Base-by-base conservation (phyloP, 352 stramenopile genomes). In the Globisporangium echinulatum region DNA sequence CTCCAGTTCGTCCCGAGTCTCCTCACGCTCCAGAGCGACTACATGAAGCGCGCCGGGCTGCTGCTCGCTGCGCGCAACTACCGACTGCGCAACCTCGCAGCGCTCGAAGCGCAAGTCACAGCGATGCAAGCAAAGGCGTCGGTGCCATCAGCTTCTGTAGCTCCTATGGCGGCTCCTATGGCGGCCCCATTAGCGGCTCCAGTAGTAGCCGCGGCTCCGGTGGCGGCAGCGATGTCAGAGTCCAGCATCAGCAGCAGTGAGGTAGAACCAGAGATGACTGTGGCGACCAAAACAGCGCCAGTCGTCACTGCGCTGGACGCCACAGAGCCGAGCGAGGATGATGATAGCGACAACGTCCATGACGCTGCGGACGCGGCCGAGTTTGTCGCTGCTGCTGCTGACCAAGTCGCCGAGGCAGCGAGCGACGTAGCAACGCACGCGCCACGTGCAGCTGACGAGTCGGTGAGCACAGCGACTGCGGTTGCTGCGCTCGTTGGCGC, bases 1-100 rank as follows among this genome's bases (percentile, higher is more conserved):
- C 68, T 93, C 17, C 68, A 84, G 56, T 59, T 93, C 14, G 68
- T 90, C 4, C 83, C 83, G 15, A 86, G 81, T 62, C 69, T 93
- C 58, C 38, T 86, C 7, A 77, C 64, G 17, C 71, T 91, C 58
- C 83, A 93, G 52, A 74, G 71, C 5, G 80, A 89, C 46, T 68
- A 67, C 36, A 62, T 86, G 58, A 87, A 89, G 57, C 71, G 81
- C 38, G 75, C 69, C 25, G 71, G 61, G 3, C 58, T 93, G 42
- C 65, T 90, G 37, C 61, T 87, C 5, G 71, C 76, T 0, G 64
- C 82, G 11, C 70, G 74, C 39, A 82, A 67, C 49, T 91, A 85
- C 56, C 62, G 72, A 5, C 48, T 86, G 53, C 74, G 65, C 19
- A 71, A 84, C 49, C 14, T 87, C 5, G 58, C 64, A 0, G 56